Conservation (phyloP, 2,329 filamentous ascomycete genomes). For the Alternaria gansuensis region DNA sequence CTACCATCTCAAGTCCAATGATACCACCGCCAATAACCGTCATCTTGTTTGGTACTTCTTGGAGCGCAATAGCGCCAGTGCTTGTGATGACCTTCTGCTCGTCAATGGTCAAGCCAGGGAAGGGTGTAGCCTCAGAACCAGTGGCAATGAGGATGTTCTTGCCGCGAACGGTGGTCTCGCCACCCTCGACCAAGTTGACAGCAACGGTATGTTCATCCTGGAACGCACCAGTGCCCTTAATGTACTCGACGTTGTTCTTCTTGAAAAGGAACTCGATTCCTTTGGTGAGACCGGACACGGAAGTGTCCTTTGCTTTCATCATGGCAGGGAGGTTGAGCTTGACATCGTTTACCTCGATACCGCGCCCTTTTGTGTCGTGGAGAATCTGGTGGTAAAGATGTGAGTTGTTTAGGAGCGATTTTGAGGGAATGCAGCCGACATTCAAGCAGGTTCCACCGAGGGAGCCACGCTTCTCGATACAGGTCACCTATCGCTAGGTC, state of each 20-base stretch:
- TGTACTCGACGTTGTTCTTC: slow-evolving; percentile 98
- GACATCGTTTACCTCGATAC: slow-evolving; percentile 96
- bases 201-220: slow-evolving; percentile 89
- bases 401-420: slow-evolving; percentile 99
- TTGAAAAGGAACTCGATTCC: slow-evolving; percentile 98
- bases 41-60: slow-evolving; percentile 94
- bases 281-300: slow-evolving; percentile 89
- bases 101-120: slow-evolving; percentile 94
- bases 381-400: slow-evolving; percentile 97
- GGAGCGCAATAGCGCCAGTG: slow-evolving; percentile 89
- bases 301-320: slow-evolving; percentile 98
- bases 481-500: slow-evolving; percentile 74
- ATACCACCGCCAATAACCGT: slow-evolving; percentile 98
- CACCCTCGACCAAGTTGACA: slow-evolving; percentile 88
- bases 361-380: slow-evolving; percentile 95
- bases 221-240: slow-evolving; percentile 92
- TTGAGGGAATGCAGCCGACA: slow-evolving; percentile 98
- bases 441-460: slow-evolving; percentile 98
- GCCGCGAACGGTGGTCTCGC: slow-evolving; percentile 83
- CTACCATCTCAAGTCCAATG: slow-evolving; percentile 96
- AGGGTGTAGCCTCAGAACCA: slow-evolving; percentile 92
- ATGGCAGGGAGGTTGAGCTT: slow-evolving; percentile 93
- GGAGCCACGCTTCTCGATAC: slow-evolving; percentile 96
- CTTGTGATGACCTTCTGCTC: slow-evolving; percentile 98
- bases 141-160: slow-evolving; percentile 99